Evolutionary conservation across 2,329 filamentous ascomycete species (phyloP).

Genomic region (Calonectria honghensis): DNA sequence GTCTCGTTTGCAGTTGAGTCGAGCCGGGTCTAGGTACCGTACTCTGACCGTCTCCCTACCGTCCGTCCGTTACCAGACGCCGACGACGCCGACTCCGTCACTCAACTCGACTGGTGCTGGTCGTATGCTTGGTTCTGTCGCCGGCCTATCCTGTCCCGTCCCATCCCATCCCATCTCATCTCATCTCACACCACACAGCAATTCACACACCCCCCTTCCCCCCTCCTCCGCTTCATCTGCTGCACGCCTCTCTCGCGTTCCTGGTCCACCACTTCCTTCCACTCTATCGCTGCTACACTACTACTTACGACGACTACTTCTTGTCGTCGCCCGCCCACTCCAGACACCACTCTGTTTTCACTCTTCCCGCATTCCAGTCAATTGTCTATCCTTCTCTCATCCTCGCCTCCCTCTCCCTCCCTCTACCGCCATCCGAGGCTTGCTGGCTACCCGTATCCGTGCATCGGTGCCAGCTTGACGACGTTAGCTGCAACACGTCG

Average conservation of each 20-base stretch:
- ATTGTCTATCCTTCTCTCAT: conserved; percentile 30
- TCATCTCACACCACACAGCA: conserved; percentile 36
- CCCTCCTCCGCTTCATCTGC: conserved; percentile 24
- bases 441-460: conserved; percentile 19
- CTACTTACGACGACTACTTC: conserved; percentile 72
- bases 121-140: conserved; percentile 30
- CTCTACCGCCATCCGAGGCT: conserved; percentile 15
- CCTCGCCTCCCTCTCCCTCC: background rate
- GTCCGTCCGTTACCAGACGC: conserved; percentile 25
- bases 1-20: conserved; percentile 30
- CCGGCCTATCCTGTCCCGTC: conserved; percentile 37
- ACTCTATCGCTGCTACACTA: conserved; percentile 87
- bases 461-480: conserved; percentile 14
- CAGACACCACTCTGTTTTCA: conserved; percentile 35
- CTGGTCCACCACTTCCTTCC: conserved; percentile 77
- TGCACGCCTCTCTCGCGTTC: conserved; percentile 31
- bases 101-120: conserved; percentile 29
- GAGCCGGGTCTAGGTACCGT: conserved; percentile 26
- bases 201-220: conserved; percentile 32
- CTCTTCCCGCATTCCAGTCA: conserved; percentile 41
- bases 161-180: conserved; percentile 37
- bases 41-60: conserved; percentile 26
- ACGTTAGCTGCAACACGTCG: conserved; percentile 24
- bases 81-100: conserved; percentile 30
- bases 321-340: conserved; percentile 87